phyloP scores from a whole-genome alignment of 345 rosid genomes.

The Luvunga scandens region DNA sequence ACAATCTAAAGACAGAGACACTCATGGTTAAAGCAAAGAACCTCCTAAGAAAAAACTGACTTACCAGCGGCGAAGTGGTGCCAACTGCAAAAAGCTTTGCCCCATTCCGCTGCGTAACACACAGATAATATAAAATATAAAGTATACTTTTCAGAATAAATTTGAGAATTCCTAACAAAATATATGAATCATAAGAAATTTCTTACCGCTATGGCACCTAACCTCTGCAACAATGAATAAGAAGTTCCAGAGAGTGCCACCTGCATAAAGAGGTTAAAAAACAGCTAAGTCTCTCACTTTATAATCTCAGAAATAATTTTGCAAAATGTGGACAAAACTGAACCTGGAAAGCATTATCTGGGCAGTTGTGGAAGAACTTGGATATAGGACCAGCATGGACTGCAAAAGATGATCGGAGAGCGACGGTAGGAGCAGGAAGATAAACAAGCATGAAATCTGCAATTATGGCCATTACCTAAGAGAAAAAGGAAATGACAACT shows the following conservation, averaged over 20 bases:
- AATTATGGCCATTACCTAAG: constrained; percentile 89
- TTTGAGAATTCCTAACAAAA: background rate
- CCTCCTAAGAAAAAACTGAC: constrained; percentile 15
- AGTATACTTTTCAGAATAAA: background rate
- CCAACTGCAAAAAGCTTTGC: constrained; percentile 92
- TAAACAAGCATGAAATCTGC: constrained; percentile 99
- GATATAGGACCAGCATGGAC: constrained; percentile 66
- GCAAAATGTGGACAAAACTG: constrained; percentile 5
- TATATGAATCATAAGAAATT: background rate
- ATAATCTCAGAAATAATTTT: background rate
- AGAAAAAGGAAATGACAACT: background rate
- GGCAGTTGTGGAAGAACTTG: constrained; percentile 86
- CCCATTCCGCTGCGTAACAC: constrained; percentile 75
- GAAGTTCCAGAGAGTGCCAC: constrained; percentile 86
- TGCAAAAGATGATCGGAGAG: constrained; percentile 79
- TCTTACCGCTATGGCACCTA: constrained; percentile 83
- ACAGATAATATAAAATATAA: constrained; percentile 9
- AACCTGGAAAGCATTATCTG: constrained; percentile 99
- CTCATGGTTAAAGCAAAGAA: background rate
- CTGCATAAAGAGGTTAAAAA: constrained; percentile 38
- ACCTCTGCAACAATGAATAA: constrained; percentile 73
- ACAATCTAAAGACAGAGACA: background rate
- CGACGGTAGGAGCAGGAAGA: constrained; percentile 95
- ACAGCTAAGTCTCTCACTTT: constrained; percentile 1
- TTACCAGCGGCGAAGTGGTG: constrained; percentile 84